phyloP scores from a whole-genome alignment of 2,329 filamentous ascomycete species.

The Botryotinia narcissicola region DNA sequence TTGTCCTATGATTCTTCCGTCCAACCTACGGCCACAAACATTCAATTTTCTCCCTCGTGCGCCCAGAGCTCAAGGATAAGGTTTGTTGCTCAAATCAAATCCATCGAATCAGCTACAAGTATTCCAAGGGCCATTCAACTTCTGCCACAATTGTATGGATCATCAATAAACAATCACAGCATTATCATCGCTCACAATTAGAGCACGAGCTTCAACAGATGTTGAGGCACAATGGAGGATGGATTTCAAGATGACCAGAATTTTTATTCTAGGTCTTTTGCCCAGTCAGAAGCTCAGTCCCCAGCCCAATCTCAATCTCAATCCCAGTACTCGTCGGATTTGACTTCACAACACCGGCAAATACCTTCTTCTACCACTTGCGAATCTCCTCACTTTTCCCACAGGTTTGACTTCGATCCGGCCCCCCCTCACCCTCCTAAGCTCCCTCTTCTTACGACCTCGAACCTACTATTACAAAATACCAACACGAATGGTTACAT shows the following conservation, averaged over 20 bases:
- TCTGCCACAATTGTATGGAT: slow-evolving; percentile 23
- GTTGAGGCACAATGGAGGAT: slow-evolving; percentile 37
- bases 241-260: slow-evolving; percentile 38
- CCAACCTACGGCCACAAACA: slow-evolving; percentile 2
- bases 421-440: slow-evolving; percentile 34
- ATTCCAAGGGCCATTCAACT: slow-evolving; percentile 20
- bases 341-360: slow-evolving; percentile 25
- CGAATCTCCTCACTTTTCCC: slow-evolving; percentile 24
- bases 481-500: slow-evolving; percentile 31
- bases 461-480: slow-evolving; percentile 30
- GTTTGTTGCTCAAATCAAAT: slow-evolving; percentile 13
- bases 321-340: slow-evolving; percentile 24
- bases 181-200: slow-evolving; percentile 11
- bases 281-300: slow-evolving; percentile 18
- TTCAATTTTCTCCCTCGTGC: slow-evolving; percentile 2
- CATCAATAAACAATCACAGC: slow-evolving; percentile 19
- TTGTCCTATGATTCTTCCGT: slow-evolving; percentile 10
- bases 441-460: slow-evolving; percentile 33
- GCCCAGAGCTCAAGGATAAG: slow-evolving; percentile 19
- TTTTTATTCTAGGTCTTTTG: slow-evolving; percentile 34
- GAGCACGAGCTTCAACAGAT: slow-evolving; percentile 28
- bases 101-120: slow-evolving; percentile 15
- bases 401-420: slow-evolving; percentile 25
- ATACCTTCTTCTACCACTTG: slow-evolving; percentile 22
- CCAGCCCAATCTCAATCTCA: slow-evolving; percentile 13